Conservation (phyloP, 2,329 filamentous ascomycete genomes). For the Neofusicoccum laricinum region DNA sequence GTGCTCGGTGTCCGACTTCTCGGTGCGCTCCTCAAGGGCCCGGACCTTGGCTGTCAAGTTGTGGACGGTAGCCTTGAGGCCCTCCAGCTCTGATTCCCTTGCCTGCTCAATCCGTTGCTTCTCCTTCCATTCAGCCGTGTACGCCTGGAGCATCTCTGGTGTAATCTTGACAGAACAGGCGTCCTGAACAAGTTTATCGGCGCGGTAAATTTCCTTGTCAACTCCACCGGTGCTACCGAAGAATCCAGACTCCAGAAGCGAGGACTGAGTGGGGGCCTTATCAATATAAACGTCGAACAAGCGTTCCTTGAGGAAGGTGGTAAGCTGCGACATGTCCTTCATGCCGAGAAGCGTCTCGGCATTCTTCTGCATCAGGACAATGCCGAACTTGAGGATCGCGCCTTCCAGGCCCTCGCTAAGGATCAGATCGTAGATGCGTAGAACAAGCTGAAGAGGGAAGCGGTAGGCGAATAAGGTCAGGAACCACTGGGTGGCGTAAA, state of each 20-base stretch:
- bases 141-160: constrained; percentile 74
- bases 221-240: constrained; percentile 88
- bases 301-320: constrained; percentile 87
- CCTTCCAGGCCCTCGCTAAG: constrained; percentile 84
- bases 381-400: constrained; percentile 89
- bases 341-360: constrained; percentile 72
- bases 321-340: constrained; percentile 87
- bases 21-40: constrained; percentile 79
- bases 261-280: constrained; percentile 84
- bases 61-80: constrained; percentile 57
- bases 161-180: constrained; percentile 86
- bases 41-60: constrained; percentile 73
- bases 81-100: constrained; percentile 76
- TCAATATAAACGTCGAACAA: constrained; percentile 98
- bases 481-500: constrained; percentile 99
- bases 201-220: constrained; percentile 94
- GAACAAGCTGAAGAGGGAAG: constrained; percentile 91
- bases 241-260: constrained; percentile 92
- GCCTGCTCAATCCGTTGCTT: constrained; percentile 79
- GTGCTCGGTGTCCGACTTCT: constrained; percentile 87
- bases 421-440: constrained; percentile 94
- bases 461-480: constrained; percentile 97
- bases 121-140: constrained; percentile 88
- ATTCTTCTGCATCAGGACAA: constrained; percentile 96
- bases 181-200: constrained; percentile 88